phyloP scores from a whole-genome alignment of 169 alveolate species.

The Eimeria acervulina region DNA sequence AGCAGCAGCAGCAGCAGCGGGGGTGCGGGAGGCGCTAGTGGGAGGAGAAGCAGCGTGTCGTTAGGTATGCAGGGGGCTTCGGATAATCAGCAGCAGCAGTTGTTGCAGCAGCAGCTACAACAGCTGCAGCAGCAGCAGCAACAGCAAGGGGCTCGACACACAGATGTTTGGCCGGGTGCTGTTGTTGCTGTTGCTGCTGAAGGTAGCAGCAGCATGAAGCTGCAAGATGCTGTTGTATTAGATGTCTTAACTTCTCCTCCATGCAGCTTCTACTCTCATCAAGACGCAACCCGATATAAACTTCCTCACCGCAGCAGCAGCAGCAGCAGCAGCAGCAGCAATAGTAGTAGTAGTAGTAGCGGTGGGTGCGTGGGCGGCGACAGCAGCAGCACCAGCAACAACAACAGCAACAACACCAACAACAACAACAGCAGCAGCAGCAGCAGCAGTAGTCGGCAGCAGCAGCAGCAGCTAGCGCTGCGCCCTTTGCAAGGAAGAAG shows the following conservation, averaged over 20 bases:
- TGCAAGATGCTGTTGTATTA: constrained; percentile 72
- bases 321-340: constrained; percentile 52
- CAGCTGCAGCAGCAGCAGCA: constrained; percentile 69
- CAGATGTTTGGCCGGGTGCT: constrained; percentile 79
- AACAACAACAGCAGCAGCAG: too few relatives aligned
- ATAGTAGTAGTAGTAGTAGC: too few relatives aligned
- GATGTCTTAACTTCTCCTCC: constrained; percentile 52
- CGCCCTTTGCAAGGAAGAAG: constrained; percentile 33
- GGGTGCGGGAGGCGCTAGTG: neutral
- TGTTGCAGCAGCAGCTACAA: constrained; percentile 51
- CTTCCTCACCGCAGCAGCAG: neutral
- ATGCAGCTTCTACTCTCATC: constrained; percentile 13
- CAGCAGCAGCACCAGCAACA: too few relatives aligned
- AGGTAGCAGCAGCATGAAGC: constrained; percentile 38
- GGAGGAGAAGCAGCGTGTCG: neutral
- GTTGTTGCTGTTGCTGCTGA: constrained; percentile 68
- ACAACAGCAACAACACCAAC: too few relatives aligned
- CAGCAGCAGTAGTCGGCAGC: constrained; percentile 52
- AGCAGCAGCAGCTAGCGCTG: constrained; percentile 62
- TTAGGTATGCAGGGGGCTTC: neutral
- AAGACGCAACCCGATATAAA: constrained; percentile 12
- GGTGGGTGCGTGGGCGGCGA: too few relatives aligned
- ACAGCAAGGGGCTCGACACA: constrained; percentile 13
- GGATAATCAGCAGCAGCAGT: constrained; percentile 15
- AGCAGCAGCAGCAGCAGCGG: constrained; percentile 21